Base-by-base conservation (phyloP, 768 basidiomycete genomes). In the Neoboletus magnificus region DNA sequence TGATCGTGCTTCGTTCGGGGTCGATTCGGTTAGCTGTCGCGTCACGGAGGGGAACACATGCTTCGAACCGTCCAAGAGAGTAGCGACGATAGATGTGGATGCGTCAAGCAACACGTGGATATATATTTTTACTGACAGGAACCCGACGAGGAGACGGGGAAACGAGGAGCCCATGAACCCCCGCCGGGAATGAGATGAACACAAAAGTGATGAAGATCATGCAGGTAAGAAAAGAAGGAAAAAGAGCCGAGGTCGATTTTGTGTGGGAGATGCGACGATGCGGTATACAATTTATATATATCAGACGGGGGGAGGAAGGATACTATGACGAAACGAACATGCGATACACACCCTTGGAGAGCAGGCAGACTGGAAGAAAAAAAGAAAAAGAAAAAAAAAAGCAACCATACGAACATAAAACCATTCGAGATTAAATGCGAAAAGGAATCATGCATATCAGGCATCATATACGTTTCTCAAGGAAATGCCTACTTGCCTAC, bases 261-360 rank as follows among this genome's bases (percentile, higher is more conserved):
- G 53, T 50, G 41, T 45, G 45, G 12, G 18, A 55, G 42, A 51
- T 53, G 46, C 23, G 55, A 51, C 46, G 47, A 63, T 67, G 67
- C 64, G 61, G 68, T 68, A 65, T 70, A 68, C 67, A 66, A 49
- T 32, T 64, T 60, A 58, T 46, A 22, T 59, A n/a, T 59, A 65
- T 58, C 60, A 48, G 55, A 52, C 39, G 36, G 29, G 37, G 20
- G 33, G 37, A n/a, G n/a, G n/a, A n/a, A n/a, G 42, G 55, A 47
- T 47, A 47, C 47, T 35, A 42, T 41, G 61, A 52, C 20, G 48
- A 52, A 51, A 42, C 46, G 30, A 35, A 51, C 54, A 58, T 60
- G 54, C 27, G 30, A 47, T 51, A 54, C 55, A 53, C 51, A 50
- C 52, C 51, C 60, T 49, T 52, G 58, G 55, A 62, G 58, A 52